Evolutionary conservation across 345 rosid species (phyloP).

Genomic region (Excoecaria agallocha): DNA sequence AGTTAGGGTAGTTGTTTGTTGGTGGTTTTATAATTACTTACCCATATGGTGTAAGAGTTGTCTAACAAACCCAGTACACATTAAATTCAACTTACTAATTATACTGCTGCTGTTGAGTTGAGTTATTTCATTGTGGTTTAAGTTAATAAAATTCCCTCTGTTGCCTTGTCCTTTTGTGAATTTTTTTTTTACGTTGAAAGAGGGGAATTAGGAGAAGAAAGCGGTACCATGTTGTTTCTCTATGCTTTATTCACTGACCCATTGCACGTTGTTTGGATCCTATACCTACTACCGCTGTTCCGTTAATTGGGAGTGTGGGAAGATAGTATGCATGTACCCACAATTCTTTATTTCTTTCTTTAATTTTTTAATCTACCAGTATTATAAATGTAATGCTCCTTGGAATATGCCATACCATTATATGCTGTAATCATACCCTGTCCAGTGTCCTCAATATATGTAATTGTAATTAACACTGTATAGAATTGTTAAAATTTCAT

Average conservation of each 20-base stretch:
- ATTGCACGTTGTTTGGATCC: conserved; percentile 6
- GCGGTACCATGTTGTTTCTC: background rate
- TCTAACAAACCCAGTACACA: background rate
- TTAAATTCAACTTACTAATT: background rate
- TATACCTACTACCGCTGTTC: background rate
- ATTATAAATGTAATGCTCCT: background rate
- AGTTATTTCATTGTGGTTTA: background rate
- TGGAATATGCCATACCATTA: background rate
- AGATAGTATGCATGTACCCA: conserved; percentile 34
- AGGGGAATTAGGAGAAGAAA: background rate
- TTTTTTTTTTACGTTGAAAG: background rate
- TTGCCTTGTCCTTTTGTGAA: conserved; percentile 16
- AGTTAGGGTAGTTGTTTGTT: conserved; percentile 17
- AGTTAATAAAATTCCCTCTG: background rate
- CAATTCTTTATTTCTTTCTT: background rate
- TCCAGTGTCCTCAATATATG: no score
- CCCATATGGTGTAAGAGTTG: background rate
- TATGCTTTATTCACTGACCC: background rate
- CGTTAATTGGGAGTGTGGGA: background rate
- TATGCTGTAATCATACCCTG: no score
- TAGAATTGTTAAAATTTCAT: background rate
- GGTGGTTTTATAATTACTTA: background rate
- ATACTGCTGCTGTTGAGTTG: background rate
- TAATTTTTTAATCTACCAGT: background rate
- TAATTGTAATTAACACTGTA: background rate